These are phyloP conservation scores for Coprinopsis marcescibilis DNA, from an alignment of 768 basidiomycete species.

Conservation along the genomic window DNA sequence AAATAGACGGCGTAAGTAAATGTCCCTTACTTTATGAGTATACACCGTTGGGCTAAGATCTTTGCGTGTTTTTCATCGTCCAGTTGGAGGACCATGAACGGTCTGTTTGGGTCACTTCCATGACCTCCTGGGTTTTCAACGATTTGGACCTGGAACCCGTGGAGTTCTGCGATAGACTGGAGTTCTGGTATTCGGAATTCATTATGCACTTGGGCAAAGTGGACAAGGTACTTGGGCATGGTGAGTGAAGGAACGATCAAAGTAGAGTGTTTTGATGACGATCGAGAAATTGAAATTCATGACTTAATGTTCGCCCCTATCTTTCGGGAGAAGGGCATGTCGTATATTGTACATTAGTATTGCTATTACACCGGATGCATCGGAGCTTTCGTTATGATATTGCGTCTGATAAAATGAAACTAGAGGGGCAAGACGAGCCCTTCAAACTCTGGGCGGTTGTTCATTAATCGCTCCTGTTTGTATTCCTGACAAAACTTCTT, in stretches of 20 bases:
- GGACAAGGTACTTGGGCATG: constrained; percentile 42
- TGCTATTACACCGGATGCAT: too few species aligned
- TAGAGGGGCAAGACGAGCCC: not conserved
- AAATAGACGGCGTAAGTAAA: constrained; percentile 6
- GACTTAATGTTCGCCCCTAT: too few species aligned
- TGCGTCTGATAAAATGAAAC: too few species aligned
- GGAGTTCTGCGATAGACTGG: constrained; percentile 65
- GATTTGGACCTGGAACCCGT: constrained; percentile 57
- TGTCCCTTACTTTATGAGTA: constrained; percentile 72
- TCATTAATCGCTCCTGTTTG: not conserved
- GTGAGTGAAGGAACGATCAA: too few species aligned
- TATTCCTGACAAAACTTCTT: not conserved
- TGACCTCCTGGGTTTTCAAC: constrained; percentile 35
- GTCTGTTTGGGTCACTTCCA: constrained; percentile 46
- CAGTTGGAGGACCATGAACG: constrained; percentile 71
- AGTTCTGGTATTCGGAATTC: constrained; percentile 86
- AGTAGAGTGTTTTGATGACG: too few species aligned
- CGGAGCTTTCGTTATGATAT: too few species aligned
- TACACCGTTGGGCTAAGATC: constrained; percentile 69
- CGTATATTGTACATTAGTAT: too few species aligned
- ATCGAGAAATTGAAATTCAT: too few species aligned
- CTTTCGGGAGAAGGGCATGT: too few species aligned
- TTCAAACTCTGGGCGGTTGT: not conserved
- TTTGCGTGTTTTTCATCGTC: constrained; percentile 68
- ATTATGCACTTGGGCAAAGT: constrained; percentile 76